Percentiles rank a stretch among this genome's conserved stretches.
phyloP scores from a whole-genome alignment of 768 basidiomycete genomes.

The Xerocomus spinulosus region DNA sequence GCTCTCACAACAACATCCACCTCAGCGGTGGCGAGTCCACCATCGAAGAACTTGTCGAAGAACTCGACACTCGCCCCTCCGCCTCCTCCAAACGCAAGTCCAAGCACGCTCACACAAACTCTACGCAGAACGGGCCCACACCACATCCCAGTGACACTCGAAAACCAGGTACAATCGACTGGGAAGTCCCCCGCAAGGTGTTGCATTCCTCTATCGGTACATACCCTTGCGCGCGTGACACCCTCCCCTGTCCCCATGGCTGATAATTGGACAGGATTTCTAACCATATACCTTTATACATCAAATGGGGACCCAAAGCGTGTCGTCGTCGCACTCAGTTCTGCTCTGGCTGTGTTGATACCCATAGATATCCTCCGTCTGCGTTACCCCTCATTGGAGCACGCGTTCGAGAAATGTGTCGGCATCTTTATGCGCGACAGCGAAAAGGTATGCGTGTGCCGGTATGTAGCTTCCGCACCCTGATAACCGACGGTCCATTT shows the following conservation, averaged over 20 bases:
- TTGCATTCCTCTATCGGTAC: conserved; percentile 86
- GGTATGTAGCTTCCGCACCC: background rate
- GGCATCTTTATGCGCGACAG: conserved; percentile 89
- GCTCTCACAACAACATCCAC: conserved; percentile 18
- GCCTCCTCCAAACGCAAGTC: conserved; percentile 18
- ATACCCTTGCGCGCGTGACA: conserved; percentile 25
- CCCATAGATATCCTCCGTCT: conserved; percentile 77
- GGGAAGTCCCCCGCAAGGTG: conserved; percentile 87
- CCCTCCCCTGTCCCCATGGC: background rate
- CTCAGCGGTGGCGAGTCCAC: conserved; percentile 13
- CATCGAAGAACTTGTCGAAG: conserved; percentile 25
- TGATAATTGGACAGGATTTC: conserved; percentile 45
- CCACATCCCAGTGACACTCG: conserved; percentile 1
- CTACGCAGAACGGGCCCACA: conserved; percentile 4
- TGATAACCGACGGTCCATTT: background rate
- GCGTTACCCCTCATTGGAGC: conserved; percentile 56
- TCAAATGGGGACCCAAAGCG: conserved; percentile 43
- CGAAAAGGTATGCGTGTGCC: conserved; percentile 52
- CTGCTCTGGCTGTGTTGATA: conserved; percentile 61
- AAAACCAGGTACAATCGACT: conserved; percentile 46
- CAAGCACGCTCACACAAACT: conserved; percentile 10
- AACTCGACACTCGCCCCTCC: conserved; percentile 13
- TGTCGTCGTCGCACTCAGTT: conserved; percentile 60
- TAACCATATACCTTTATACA: conserved; percentile 56
- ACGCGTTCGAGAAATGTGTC: conserved; percentile 62